Conservation (phyloP, 768 basidiomycete species). For the Sporobolomyces pararoseus region DNA sequence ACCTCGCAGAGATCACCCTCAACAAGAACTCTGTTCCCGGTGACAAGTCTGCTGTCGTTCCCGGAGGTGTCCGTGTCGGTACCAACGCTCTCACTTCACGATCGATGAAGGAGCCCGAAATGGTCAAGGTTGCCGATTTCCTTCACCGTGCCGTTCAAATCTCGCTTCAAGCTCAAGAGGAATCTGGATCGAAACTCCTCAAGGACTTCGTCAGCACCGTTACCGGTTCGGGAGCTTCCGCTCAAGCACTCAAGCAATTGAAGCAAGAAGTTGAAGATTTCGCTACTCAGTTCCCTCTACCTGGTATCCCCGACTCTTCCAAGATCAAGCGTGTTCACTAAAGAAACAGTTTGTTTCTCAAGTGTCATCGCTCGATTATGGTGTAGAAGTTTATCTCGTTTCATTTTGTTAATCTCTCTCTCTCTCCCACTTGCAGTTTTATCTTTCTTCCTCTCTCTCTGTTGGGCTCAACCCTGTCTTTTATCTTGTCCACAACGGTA, state of each 20-base stretch:
- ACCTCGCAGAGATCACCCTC: conserved; percentile 92
- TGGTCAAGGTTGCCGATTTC: conserved; percentile 81
- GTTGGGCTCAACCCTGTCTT: conserved; percentile 31
- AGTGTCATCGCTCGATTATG: neutral
- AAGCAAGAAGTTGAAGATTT: conserved; percentile 75
- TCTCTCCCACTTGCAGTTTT: conserved; percentile 14
- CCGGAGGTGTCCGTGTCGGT: conserved; percentile 95
- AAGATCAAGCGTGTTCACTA: conserved; percentile 34
- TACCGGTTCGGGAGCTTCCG: conserved; percentile 63
- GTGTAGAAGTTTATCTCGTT: neutral
- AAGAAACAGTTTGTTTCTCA: neutral
- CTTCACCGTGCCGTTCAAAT: conserved; percentile 92
- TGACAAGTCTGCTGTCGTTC: conserved; percentile 89
- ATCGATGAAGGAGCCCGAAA: conserved; percentile 81
- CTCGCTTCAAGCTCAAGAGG: conserved; percentile 81
- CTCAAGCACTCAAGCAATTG: conserved; percentile 65
- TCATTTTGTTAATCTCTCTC: neutral
- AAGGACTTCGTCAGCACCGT: conserved; percentile 89
- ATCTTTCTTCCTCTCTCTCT: neutral
- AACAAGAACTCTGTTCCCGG: conserved; percentile 91
- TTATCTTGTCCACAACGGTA: neutral
- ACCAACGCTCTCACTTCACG: conserved; percentile 91
- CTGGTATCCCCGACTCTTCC: conserved; percentile 61
- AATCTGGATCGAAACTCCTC: conserved; percentile 87
- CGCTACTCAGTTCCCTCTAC: conserved; percentile 83